phyloP scores from a whole-genome alignment of 371 early-diverging fungal species.

The Syncephalis plumigaleata region DNA sequence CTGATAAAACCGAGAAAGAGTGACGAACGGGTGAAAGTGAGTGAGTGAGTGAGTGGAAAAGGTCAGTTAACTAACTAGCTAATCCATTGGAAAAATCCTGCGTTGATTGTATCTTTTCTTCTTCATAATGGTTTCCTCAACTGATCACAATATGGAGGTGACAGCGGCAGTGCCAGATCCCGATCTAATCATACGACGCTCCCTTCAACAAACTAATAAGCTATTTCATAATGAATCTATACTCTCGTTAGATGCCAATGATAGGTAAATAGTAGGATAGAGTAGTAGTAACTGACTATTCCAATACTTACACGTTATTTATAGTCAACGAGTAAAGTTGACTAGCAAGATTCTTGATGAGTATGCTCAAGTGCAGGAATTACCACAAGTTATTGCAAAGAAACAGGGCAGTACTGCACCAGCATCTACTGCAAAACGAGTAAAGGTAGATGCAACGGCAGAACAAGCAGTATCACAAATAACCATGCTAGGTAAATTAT shows the following conservation, averaged over 20 bases:
- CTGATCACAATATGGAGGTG: constrained; percentile 7
- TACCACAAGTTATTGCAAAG: constrained; percentile 3
- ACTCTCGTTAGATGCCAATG: too few relatives aligned
- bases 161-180: constrained; percentile 7
- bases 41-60: too few relatives aligned
- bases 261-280: too few relatives aligned
- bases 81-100: too few relatives aligned
- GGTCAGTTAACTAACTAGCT: too few relatives aligned
- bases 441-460: background rate
- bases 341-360: constrained; percentile 7
- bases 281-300: too few relatives aligned
- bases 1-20: constrained; percentile 11
- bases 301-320: background rate
- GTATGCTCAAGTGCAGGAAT: constrained; percentile 5
- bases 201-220: too few relatives aligned
- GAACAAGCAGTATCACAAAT: background rate
- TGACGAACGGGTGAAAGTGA: constrained; percentile 1
- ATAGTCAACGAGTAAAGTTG: constrained; percentile 7
- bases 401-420: constrained; percentile 1
- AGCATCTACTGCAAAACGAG: background rate
- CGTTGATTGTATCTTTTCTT: too few relatives aligned
- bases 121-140: constrained; percentile 1
- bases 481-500: constrained; percentile 1
- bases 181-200: background rate
- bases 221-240: too few relatives aligned